These are phyloP conservation scores for Thuja plicata DNA, from an alignment of 83 land plant species.

Conservation along the genomic window DNA sequence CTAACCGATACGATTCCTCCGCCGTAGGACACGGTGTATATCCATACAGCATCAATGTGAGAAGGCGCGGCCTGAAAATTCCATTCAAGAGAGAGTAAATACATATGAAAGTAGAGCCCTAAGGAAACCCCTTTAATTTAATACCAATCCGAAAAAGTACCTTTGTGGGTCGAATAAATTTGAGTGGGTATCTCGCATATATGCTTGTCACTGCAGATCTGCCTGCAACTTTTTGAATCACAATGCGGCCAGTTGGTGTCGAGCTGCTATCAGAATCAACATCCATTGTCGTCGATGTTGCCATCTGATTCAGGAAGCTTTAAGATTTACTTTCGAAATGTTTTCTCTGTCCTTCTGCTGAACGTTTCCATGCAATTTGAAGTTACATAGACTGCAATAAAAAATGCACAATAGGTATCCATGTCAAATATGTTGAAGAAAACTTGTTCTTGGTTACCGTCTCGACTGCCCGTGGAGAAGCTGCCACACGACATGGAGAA, in stretches of 20 bases:
- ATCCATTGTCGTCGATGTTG: background rate
- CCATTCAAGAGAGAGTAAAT: background rate
- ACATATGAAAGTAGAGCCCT: background rate
- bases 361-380: too few species aligned
- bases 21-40: constrained; percentile 79
- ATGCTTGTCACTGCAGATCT: constrained; percentile 58
- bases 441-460: too few species aligned
- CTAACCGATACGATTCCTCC: constrained; percentile 90
- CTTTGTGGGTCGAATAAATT: constrained; percentile 64
- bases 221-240: constrained; percentile 52
- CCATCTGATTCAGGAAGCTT: constrained; percentile 9
- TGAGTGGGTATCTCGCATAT: constrained; percentile 68
- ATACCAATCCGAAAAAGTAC: constrained; percentile 15
- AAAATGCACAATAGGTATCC: too few species aligned
- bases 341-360: background rate
- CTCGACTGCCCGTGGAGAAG: too few species aligned
- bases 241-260: constrained; percentile 23
- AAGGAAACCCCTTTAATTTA: background rate
- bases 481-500: too few species aligned
- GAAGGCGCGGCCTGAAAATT: constrained; percentile 46
- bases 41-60: constrained; percentile 69
- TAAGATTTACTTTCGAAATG: too few species aligned
- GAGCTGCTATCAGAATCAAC: background rate
- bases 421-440: too few species aligned
- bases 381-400: too few species aligned